phyloP scores from a whole-genome alignment of 306 rosid species.

The Lathyrus tuberosus region DNA sequence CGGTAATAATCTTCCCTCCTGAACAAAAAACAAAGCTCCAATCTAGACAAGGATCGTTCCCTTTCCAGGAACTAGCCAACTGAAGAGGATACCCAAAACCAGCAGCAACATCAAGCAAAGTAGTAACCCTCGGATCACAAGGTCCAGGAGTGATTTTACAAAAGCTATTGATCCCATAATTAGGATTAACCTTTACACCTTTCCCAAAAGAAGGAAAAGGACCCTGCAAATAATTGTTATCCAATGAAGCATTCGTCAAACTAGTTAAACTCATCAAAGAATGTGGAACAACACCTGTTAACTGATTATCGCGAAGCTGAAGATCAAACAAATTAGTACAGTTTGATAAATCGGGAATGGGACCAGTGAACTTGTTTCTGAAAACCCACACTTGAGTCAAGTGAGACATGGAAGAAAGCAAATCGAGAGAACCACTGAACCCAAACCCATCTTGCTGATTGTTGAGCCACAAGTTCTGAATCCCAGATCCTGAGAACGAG shows the following conservation, averaged over 20 bases:
- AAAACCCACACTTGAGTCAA: constrained; percentile 78
- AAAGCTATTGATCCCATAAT: constrained; percentile 64
- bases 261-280: constrained; percentile 53
- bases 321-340: constrained; percentile 55
- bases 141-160: constrained; percentile 50
- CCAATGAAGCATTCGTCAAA: constrained; percentile 61
- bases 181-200: constrained; percentile 43
- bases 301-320: constrained; percentile 71
- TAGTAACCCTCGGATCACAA: constrained; percentile 63
- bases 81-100: constrained; percentile 58
- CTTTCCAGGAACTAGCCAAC: constrained; percentile 64
- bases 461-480: constrained; percentile 71
- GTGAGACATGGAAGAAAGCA: constrained; percentile 61
- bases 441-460: constrained; percentile 62
- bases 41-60: constrained; percentile 56
- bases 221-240: constrained; percentile 77
- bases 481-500: constrained; percentile 54
- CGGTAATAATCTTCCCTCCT: constrained; percentile 43
- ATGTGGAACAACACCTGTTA: constrained; percentile 65
- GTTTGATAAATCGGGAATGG: constrained; percentile 68
- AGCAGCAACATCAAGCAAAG: constrained; percentile 59
- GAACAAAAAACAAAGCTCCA: constrained; percentile 66
- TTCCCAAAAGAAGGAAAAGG: constrained; percentile 60
- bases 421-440: constrained; percentile 55
- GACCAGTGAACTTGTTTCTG: constrained; percentile 68